Base-by-base conservation (phyloP, 805 yeast species). In the Nematodospora valgi region DNA sequence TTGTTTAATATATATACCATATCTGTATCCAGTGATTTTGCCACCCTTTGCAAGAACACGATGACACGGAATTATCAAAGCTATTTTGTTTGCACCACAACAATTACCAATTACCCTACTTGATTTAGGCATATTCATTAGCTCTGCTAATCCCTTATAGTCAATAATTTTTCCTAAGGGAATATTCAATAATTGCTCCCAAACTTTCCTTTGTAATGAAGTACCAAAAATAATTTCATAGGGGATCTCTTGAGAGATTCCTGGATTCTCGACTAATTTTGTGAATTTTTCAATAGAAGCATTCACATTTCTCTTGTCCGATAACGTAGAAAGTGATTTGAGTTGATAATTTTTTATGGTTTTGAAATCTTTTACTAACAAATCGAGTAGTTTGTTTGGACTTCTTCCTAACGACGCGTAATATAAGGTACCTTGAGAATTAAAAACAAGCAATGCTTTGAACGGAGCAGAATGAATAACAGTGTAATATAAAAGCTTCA, bases 11-110 rank as follows among this genome's bases (percentile, higher is more conserved):
- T 43, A 47, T 4, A 49, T 32, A 2, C 73, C 73, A 58, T 63
- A 67, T 32, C 59, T 49, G 44, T 57, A 70, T 5, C 71, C 70
- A 11, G 65, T 58, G 8, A 62, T 47, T 18, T 49, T 51, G 5
- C 59, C 58, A 20, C 41, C 39, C 5, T 48, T 47, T 10, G 61
- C 54, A 14, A 66, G 27, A 1, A 68, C 66, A 32, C 72, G 47
- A 46, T 70, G 74, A 44, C 75, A 69, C 1, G 76, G 74, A 4
- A 70, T 51, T 4, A 68, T 21, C 4, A 68, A 29, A 2, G 72
- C 65, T 8, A 69, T 43, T 17, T 51, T 53, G 43, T 70, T 70
- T 13, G 62, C 52, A 3, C 63, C 68, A 30, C 68, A 59, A 2
- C 71, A 65, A 26, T 57, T 55, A 0, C 70, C 75, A 5, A 70